These are phyloP conservation scores for Aspergillus amoenus DNA, from an alignment of 2,329 filamentous ascomycete genomes.

Conservation along the genomic window DNA sequence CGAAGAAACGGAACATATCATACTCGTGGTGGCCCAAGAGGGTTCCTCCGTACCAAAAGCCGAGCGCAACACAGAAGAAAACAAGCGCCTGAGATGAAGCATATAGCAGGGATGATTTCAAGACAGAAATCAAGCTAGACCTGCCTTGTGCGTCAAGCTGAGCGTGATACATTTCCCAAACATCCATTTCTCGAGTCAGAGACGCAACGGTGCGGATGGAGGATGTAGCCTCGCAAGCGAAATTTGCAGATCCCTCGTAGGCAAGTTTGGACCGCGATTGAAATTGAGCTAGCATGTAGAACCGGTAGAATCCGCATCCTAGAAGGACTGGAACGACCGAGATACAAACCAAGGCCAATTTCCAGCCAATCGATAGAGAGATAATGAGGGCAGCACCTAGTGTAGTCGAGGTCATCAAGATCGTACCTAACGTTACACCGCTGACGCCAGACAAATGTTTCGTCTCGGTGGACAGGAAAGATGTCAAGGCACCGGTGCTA, in stretches of 20 bases:
- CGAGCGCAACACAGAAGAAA: constrained; percentile 80
- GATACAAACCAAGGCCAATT: constrained; percentile 79
- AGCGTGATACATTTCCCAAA: constrained; percentile 68
- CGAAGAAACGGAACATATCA: constrained; percentile 81
- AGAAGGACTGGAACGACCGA: constrained; percentile 75
- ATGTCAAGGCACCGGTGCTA: constrained; percentile 81
- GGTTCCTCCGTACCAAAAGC: constrained; percentile 88
- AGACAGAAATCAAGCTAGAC: constrained; percentile 68
- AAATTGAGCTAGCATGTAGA: constrained; percentile 79
- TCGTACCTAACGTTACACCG: constrained; percentile 81
- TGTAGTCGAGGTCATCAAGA: constrained; percentile 78
- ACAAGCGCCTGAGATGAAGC: constrained; percentile 80
- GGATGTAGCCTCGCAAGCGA: constrained; percentile 89
- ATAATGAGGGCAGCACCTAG: constrained; percentile 71
- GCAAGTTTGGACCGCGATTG: constrained; percentile 75
- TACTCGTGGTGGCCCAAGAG: constrained; percentile 72
- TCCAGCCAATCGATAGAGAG: constrained; percentile 78
- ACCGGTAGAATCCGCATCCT: constrained; percentile 80
- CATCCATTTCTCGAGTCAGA: constrained; percentile 81
- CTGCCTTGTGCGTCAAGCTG: constrained; percentile 67
- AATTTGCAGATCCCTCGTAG: constrained; percentile 78
- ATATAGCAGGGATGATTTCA: constrained; percentile 76
- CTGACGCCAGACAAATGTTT: constrained; percentile 86
- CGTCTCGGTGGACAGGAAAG: constrained; percentile 84
- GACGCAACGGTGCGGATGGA: constrained; percentile 92